These are phyloP conservation scores for Sanghuangporus sanghuang DNA, from an alignment of 1,284 basidiomycete genomes.

Conservation along the genomic window DNA sequence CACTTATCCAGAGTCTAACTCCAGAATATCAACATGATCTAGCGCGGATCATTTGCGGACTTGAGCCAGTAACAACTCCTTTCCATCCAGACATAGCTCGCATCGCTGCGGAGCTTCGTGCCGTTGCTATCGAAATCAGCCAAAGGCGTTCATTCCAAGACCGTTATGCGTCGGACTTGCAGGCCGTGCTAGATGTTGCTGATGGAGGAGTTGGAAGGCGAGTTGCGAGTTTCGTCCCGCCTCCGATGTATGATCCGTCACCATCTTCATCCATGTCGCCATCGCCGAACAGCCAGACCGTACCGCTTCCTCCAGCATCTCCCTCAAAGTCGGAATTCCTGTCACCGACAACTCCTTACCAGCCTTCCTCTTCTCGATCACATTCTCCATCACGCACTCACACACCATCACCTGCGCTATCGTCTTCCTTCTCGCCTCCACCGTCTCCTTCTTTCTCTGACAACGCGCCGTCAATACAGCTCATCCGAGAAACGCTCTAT, in stretches of 20 bases:
- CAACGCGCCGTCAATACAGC: constrained; percentile 56
- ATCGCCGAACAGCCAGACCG: constrained; percentile 19
- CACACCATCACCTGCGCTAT: constrained; percentile 9
- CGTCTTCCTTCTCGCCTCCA: constrained; percentile 20
- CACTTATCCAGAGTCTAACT: constrained; percentile 53
- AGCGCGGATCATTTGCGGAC: constrained; percentile 68
- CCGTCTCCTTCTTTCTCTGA: constrained; percentile 34
- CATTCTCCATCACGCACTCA: constrained; percentile 2
- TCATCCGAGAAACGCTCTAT: constrained; percentile 80
- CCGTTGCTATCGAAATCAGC: constrained; percentile 75
- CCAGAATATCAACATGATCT: constrained; percentile 74
- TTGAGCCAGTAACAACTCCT: constrained; percentile 41
- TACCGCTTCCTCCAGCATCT: constrained; percentile 1
- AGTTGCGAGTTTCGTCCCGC: constrained; percentile 63
- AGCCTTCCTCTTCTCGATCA: background rate
- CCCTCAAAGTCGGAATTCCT: constrained; percentile 11
- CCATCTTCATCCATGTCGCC: constrained; percentile 20
- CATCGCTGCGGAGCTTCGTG: constrained; percentile 68
- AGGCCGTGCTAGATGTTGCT: constrained; percentile 69
- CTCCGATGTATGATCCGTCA: constrained; percentile 56
- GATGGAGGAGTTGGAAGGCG: constrained; percentile 17
- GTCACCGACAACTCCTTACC: constrained; percentile 14
- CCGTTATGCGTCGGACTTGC: constrained; percentile 64
- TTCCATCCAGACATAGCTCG: constrained; percentile 40
- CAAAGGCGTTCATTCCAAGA: constrained; percentile 79